These are phyloP conservation scores for Cladophialophora psammophila DNA, from an alignment of 2,329 filamentous ascomycete species.

Conservation along the genomic window DNA sequence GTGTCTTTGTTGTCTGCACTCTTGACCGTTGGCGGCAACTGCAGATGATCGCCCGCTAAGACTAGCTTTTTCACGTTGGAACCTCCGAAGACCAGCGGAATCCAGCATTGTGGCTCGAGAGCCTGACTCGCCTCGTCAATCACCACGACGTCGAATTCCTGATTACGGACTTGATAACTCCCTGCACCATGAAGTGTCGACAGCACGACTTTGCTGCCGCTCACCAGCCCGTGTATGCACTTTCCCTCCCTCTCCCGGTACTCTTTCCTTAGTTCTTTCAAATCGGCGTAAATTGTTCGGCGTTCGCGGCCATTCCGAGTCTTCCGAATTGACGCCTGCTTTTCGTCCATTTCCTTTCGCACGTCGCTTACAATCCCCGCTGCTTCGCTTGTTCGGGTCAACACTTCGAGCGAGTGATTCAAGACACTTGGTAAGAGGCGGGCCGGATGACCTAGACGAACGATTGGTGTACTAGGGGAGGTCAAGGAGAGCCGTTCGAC, in stretches of 20 bases:
- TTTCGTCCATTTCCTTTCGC: conserved; percentile 88
- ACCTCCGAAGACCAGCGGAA: conserved; percentile 74
- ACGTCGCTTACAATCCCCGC: conserved; percentile 90
- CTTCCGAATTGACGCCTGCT: conserved; percentile 87
- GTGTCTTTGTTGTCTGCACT: conserved; percentile 50
- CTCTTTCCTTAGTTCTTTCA: conserved; percentile 86
- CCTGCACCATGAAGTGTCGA: conserved; percentile 93
- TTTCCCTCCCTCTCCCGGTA: conserved; percentile 83
- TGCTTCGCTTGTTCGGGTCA: conserved; percentile 89
- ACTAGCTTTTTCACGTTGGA: conserved; percentile 71
- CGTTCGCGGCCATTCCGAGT: conserved; percentile 81
- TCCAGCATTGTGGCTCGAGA: conserved; percentile 96
- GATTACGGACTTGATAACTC: conserved; percentile 62
- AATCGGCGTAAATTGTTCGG: conserved; percentile 80
- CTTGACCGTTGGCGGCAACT: conserved; percentile 94
- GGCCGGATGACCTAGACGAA: conserved; percentile 91
- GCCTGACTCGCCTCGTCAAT: conserved; percentile 97
- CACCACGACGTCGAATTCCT: conserved; percentile 93
- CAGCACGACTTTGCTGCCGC: conserved; percentile 83
- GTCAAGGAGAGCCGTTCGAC: conserved; percentile 78
- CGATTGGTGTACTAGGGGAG: conserved; percentile 76
- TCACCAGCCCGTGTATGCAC: conserved; percentile 78
- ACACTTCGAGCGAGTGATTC: conserved; percentile 86
- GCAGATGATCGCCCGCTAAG: conserved; percentile 91
- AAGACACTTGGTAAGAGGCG: conserved; percentile 86